Evolutionary conservation across 1,284 basidiomycete species (phyloP), one percentile per base, ranked within the genome.

Genomic region (Ceratobasidium sp.): DNA sequence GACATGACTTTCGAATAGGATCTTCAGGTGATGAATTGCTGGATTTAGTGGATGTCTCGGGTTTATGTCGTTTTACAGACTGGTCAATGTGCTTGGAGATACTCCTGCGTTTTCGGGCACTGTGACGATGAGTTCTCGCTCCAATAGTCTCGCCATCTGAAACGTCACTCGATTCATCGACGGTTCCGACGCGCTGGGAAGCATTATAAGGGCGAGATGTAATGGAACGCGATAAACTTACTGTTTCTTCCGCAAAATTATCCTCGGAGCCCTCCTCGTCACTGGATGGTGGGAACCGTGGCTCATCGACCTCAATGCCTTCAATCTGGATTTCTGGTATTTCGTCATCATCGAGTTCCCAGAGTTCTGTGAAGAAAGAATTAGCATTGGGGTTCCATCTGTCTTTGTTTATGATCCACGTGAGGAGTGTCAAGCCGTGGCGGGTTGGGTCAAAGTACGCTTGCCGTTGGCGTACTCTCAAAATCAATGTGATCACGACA

Each of bases 281-380:
- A 41, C 60, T 59, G 10, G 62, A 65, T 18, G 48, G 60, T 12
- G 61, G 30, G 10, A 34, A 45, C 14, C 41, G 36, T 26, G 34
- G 61, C 23, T 67, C 60, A 10, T 9, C 28, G 4, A 53, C 46
- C 16, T 8, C 14, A 0, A 48, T 6, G 32, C 62, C 70, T 21
- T 59, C 70, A n/a, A 62, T 36, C n/a, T 52, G 58, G 43, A 65
- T 41, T 12, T 55, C 53, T 32, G 55, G 53, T 9, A 59, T 18
- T 34, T 74, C 71, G 39, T 60, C 48, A n/a, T 72, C 71, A 65
- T 65, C 72, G 4, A 72, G 48, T 43, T 74, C 73, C 73, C 73
- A 74, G 34, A 60, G 58, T 60, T 69, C 73, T 74, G 32, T 34
- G 10, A 34, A n/a, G 26, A 4, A 50, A 36, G 18, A 72, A 45